phyloP scores from a whole-genome alignment of 2,329 filamentous ascomycete species.

The Blumeria graminis region DNA sequence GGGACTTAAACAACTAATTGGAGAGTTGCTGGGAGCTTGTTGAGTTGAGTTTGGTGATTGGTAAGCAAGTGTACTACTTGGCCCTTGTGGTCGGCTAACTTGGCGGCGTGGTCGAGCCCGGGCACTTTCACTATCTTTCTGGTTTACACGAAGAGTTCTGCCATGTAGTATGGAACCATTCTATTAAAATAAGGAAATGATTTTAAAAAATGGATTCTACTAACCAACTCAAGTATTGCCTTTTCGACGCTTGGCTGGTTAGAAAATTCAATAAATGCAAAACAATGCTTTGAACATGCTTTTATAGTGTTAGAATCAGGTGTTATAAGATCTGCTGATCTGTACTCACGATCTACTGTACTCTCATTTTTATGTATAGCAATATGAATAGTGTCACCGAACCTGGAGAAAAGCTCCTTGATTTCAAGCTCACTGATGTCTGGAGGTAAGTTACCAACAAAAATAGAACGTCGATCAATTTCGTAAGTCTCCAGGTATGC shows the following conservation, averaged over 20 bases:
- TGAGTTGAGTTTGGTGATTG: not conserved
- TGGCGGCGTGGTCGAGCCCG: slow-evolving; percentile 3
- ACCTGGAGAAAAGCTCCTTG: slow-evolving; percentile 16
- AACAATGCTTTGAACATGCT: slow-evolving; percentile 14
- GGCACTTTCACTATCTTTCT: slow-evolving; percentile 13
- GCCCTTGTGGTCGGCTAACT: not conserved
- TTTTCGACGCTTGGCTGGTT: slow-evolving; percentile 7
- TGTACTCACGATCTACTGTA: slow-evolving; percentile 10
- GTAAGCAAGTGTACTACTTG: not conserved
- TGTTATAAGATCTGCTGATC: not conserved
- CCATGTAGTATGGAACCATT: slow-evolving; percentile 8
- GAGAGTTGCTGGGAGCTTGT: slow-evolving; percentile 2
- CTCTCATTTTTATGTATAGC: slow-evolving; percentile 14
- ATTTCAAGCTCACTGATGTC: slow-evolving; percentile 18
- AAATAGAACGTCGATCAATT: slow-evolving; percentile 23
- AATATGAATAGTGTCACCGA: slow-evolving; percentile 18
- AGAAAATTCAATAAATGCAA: slow-evolving; percentile 16
- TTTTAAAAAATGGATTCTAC: slow-evolving; percentile 2
- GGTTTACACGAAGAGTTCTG: slow-evolving; percentile 11
- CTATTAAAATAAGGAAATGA: slow-evolving; percentile 5
- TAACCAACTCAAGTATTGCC: slow-evolving; percentile 10
- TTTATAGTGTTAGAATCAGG: slow-evolving; percentile 4
- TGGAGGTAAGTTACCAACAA: slow-evolving; percentile 22
- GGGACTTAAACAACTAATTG: slow-evolving; percentile 6
- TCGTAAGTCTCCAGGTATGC: slow-evolving; percentile 18